These are phyloP conservation scores for Sutorius eximius DNA, from an alignment of 1,284 basidiomycete species.

Conservation along the genomic window DNA sequence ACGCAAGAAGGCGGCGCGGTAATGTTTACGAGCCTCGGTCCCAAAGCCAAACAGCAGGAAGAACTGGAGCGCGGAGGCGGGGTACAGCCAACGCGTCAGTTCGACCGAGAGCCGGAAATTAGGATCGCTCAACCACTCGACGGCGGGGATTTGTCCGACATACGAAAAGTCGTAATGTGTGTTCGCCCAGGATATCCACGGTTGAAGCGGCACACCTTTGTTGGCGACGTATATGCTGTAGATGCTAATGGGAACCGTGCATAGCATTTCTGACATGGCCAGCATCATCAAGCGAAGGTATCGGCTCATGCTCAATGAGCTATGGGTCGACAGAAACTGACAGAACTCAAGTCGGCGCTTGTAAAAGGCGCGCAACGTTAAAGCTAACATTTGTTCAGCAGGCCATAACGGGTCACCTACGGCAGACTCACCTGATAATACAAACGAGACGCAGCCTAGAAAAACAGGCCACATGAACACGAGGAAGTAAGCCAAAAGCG, in stretches of 20 bases:
- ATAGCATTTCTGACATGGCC: conserved; percentile 45
- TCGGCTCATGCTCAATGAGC: conserved; percentile 42
- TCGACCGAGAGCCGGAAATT: conserved; percentile 23
- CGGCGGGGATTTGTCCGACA: conserved; percentile 34
- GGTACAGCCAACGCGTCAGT: conserved; percentile 40
- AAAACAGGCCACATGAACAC: conserved; percentile 29
- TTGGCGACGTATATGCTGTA: conserved; percentile 37
- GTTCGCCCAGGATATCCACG: conserved; percentile 43
- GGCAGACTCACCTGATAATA: conserved; percentile 25
- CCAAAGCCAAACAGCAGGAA: conserved; percentile 46
- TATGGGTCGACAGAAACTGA: conserved; percentile 26
- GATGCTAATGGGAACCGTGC: conserved; percentile 35
- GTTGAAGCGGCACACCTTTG: conserved; percentile 33
- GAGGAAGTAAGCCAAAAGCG: conserved; percentile 35
- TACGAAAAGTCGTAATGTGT: conserved; percentile 42
- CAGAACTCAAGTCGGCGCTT: conserved; percentile 31
- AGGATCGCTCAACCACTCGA: conserved; percentile 25
- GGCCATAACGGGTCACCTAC: neutral
- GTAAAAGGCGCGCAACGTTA: conserved; percentile 33
- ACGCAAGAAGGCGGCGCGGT: conserved; percentile 17
- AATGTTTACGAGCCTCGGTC: conserved; percentile 39
- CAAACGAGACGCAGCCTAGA: conserved; percentile 29
- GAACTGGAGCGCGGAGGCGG: conserved; percentile 40
- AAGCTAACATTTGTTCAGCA: conserved; percentile 20
- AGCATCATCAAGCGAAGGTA: conserved; percentile 58